phyloP scores from a whole-genome alignment of 2,329 filamentous ascomycete species.

The Calonectria pseudoturangicola region DNA sequence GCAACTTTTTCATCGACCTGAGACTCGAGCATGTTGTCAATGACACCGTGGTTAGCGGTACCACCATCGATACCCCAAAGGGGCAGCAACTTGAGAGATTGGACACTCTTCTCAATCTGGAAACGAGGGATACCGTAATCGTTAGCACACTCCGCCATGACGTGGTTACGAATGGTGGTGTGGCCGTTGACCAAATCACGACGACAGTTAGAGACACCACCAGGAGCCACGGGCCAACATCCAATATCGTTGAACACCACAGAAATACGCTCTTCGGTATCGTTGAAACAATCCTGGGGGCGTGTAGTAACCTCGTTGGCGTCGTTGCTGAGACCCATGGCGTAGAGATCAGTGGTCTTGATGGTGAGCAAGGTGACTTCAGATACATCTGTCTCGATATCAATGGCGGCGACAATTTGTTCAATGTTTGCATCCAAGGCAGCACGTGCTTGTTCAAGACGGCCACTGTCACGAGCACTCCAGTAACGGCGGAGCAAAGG shows the following conservation, averaged over 20 bases:
- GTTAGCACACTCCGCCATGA: slow-evolving; percentile 47
- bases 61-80: slow-evolving; percentile 48
- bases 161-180: slow-evolving; percentile 47
- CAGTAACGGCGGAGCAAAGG: slow-evolving; percentile 40
- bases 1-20: slow-evolving; percentile 47
- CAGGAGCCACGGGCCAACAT: slow-evolving; percentile 47
- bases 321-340: slow-evolving; percentile 47
- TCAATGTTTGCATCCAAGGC: slow-evolving; percentile 41
- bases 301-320: slow-evolving; percentile 45
- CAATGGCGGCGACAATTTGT: slow-evolving; percentile 45
- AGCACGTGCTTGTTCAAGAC: slow-evolving; percentile 31
- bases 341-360: slow-evolving; percentile 47
- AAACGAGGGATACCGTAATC: slow-evolving; percentile 48
- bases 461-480: slow-evolving; percentile 41
- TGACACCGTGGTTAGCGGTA: slow-evolving; percentile 46
- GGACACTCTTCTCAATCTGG: slow-evolving; percentile 49
- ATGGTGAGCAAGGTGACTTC: slow-evolving; percentile 42
- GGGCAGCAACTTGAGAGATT: slow-evolving; percentile 46
- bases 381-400: slow-evolving; percentile 45
- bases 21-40: slow-evolving; percentile 45
- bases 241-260: slow-evolving; percentile 48
- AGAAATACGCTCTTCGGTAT: slow-evolving; percentile 43
- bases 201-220: slow-evolving; percentile 47
- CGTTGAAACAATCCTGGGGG: slow-evolving; percentile 44
- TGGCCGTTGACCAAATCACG: slow-evolving; percentile 49